Evolutionary conservation across 2,329 filamentous ascomycete species (phyloP).

Genomic region (Fusarium graminum): DNA sequence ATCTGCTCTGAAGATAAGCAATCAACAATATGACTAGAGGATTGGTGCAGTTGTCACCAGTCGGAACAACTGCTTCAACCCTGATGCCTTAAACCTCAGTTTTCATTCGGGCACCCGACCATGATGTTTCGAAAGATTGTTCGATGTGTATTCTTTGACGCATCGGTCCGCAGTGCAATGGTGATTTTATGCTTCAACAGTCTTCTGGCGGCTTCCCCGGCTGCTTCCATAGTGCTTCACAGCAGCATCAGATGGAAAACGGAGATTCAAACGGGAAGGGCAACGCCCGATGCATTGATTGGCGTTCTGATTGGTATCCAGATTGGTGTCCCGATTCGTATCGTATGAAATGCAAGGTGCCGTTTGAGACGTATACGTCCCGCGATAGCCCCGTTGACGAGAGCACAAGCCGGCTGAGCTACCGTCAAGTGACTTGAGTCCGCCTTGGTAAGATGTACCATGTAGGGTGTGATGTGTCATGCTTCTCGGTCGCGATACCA

Average conservation of each 20-base stretch:
- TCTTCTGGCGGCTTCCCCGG: slow-evolving; percentile 31
- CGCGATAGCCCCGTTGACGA: slow-evolving; percentile 45
- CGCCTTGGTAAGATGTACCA: slow-evolving; percentile 45
- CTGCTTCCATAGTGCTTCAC: slow-evolving; percentile 43
- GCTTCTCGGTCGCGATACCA: slow-evolving; percentile 39
- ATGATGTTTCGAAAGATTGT: slow-evolving; percentile 45
- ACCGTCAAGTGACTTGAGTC: slow-evolving; percentile 45
- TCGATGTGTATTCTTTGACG: slow-evolving; percentile 37
- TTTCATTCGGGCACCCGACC: slow-evolving; percentile 31
- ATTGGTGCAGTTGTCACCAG: slow-evolving; percentile 35
- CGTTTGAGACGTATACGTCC: slow-evolving; percentile 49
- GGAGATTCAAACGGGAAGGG: slow-evolving; percentile 40
- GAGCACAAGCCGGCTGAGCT: slow-evolving; percentile 47
- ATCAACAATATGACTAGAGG: slow-evolving; percentile 42
- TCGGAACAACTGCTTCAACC: slow-evolving; percentile 28
- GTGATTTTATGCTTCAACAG: slow-evolving; percentile 38
- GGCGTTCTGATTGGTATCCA: slow-evolving; percentile 34
- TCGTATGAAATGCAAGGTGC: slow-evolving; percentile 50
- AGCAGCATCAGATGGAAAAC: slow-evolving; percentile 32
- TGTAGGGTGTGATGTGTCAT: slow-evolving; percentile 45
- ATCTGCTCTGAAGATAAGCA: slow-evolving; percentile 39
- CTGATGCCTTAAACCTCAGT: slow-evolving; percentile 33
- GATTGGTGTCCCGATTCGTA: slow-evolving; percentile 44
- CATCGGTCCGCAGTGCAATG: slow-evolving; percentile 40
- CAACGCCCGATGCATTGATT: slow-evolving; percentile 37